Conservation (phyloP, 2,329 filamentous ascomycete species). For the Colletotrichum coccodes region DNA sequence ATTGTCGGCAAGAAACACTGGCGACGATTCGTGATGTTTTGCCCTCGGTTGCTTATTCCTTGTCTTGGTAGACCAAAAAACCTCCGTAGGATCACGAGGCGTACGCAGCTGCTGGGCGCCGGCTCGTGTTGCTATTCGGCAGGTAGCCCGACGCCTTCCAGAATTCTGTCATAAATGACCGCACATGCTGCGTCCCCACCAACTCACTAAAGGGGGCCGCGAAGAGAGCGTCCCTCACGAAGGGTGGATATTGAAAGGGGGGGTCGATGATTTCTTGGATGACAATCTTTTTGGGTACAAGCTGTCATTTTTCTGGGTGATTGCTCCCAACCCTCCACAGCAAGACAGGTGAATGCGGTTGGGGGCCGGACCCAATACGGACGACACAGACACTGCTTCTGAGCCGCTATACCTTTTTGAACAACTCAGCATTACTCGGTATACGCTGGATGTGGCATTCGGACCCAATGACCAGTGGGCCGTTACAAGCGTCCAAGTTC, state of each 20-base stretch:
- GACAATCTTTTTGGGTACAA: not conserved
- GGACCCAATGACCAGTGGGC: not conserved
- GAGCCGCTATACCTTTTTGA: not conserved
- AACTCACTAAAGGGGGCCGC: not conserved
- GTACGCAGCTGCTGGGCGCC: not conserved
- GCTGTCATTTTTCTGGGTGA: not conserved
- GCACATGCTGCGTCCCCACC: constrained; percentile 10
- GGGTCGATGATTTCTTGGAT: not conserved
- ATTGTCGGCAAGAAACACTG: not conserved
- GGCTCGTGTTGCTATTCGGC: not conserved
- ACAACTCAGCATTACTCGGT: not conserved
- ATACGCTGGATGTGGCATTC: not conserved
- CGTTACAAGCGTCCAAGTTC: not conserved
- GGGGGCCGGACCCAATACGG: not conserved
- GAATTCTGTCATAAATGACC: constrained; percentile 29
- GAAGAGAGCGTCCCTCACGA: not conserved
- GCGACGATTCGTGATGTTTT: not conserved
- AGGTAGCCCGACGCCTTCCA: not conserved
- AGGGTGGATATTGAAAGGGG: not conserved
- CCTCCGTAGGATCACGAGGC: constrained; percentile 14
- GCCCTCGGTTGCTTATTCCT: not conserved
- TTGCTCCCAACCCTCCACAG: not conserved
- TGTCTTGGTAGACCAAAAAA: not conserved
- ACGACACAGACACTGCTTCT: not conserved
- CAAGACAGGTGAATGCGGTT: not conserved